These are phyloP conservation scores for Psilocybe mexicana DNA, from an alignment of 1,284 basidiomycete genomes.

Conservation along the genomic window DNA sequence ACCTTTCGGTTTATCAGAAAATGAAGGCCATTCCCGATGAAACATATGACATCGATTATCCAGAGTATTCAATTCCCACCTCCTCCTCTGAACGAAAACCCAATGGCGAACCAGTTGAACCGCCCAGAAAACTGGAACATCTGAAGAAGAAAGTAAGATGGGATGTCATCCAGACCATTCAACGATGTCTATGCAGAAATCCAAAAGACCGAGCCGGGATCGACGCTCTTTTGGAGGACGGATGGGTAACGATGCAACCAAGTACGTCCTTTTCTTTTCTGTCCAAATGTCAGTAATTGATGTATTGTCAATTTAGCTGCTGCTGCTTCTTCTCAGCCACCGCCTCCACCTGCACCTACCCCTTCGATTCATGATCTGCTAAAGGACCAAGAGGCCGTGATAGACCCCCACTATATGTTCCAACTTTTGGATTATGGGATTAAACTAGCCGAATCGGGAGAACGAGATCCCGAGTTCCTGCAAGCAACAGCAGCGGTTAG, in stretches of 20 bases:
- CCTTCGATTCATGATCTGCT: constrained; percentile 27
- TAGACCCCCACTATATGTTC: constrained; percentile 73
- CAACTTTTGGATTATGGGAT: constrained; percentile 71
- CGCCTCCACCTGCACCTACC: constrained; percentile 25
- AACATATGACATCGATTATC: constrained; percentile 73
- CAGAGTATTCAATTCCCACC: constrained; percentile 61
- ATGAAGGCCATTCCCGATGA: constrained; percentile 86
- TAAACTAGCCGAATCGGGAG: constrained; percentile 42
- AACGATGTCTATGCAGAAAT: constrained; percentile 70
- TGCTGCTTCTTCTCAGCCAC: neutral
- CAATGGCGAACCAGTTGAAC: constrained; percentile 29
- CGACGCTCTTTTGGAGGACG: constrained; percentile 67
- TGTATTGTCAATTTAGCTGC: neutral
- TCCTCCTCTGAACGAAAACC: constrained; percentile 38
- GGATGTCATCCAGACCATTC: constrained; percentile 74
- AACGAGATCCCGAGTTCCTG: constrained; percentile 41
- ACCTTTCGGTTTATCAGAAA: constrained; percentile 81
- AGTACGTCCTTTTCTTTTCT: constrained; percentile 21
- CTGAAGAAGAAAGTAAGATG: constrained; percentile 63
- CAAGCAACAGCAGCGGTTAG: constrained; percentile 51
- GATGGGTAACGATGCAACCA: constrained; percentile 66
- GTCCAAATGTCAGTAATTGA: too few relatives aligned
- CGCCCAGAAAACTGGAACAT: constrained; percentile 61
- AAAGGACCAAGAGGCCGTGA: constrained; percentile 60
- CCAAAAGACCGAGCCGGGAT: constrained; percentile 83